Evolutionary conservation across 2,329 filamentous ascomycete genomes (phyloP), one percentile per base, ranked within the genome.

Genomic region (Cercospora citrullina): DNA sequence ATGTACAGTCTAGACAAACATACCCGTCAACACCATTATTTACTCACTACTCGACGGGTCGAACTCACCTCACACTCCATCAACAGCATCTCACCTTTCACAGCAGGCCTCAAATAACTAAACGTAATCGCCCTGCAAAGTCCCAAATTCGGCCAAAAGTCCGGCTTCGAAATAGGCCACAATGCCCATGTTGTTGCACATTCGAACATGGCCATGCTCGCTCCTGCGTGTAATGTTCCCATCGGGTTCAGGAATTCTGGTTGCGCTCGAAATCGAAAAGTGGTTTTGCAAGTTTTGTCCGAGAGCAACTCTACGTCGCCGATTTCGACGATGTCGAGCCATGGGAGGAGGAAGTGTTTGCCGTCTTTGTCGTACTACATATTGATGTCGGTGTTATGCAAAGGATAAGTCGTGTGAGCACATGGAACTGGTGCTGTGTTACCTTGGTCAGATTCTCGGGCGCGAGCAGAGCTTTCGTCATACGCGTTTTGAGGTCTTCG

Each of bases 31-130:
- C 39, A 21, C n/a, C 21, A n/a, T 8, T 14, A 5, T 53, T 6
- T n/a, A 9, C 2, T 28, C 12, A 53, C 12, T 8, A 28, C 9
- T 10, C 7, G 12, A 26, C 10, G 14, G 6, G n/a, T 10, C 12
- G 5, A 0, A 70, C 68, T 68, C 42, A 72, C 72, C 67, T 74
- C 72, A 53, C 71, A 71, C 62, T 73, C 71, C 67, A 74, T 67
- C 30, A 70, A 33, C 57, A 73, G 30, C 36, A 70, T 57, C 53
- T 74, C 72, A 6, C 72, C 72, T 9, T 69, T 61, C 58, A 64
- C 61, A 23, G 71, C 73, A 8, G 73, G 73, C 28, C 73, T 64
- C 33, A 74, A 39, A 64, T 70, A 73, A 10, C 61, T 67, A 21
- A 71, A 72, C 6, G 65, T 68, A 31, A 74, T 70, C 9, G 67